phyloP scores from a whole-genome alignment of 2,329 filamentous ascomycete genomes.

The Hawksworthiomyces lignivorus region DNA sequence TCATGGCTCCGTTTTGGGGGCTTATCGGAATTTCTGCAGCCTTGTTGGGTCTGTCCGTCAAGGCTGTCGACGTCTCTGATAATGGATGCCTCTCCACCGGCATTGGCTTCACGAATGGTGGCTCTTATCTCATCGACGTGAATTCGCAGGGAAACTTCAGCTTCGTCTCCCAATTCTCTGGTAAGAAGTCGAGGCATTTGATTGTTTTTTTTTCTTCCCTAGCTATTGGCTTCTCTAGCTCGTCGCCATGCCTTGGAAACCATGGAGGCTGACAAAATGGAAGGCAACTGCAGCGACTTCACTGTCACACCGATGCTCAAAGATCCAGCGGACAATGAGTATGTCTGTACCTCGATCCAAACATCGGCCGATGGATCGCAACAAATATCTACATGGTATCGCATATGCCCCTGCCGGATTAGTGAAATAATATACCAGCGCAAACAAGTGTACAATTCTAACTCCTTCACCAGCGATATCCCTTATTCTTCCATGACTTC shows the following conservation, averaged over 20 bases:
- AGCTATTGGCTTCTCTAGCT: no score
- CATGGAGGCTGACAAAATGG: background rate
- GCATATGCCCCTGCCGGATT: no score
- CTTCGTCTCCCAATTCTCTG: conserved; percentile 12
- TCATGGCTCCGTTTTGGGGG: no score
- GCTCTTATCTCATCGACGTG: conserved; percentile 14
- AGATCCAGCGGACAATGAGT: conserved; percentile 3
- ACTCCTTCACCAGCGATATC: conserved; percentile 2
- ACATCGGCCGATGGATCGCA: background rate
- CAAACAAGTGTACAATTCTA: no score
- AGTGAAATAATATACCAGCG: no score
- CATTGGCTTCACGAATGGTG: conserved; percentile 11
- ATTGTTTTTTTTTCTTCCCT: background rate
- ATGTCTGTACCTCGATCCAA: conserved; percentile 8
- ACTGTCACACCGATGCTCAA: conserved; percentile 1
- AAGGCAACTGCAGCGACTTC: conserved; percentile 12
- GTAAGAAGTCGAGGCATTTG: background rate
- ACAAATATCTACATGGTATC: conserved; percentile 14
- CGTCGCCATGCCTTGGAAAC: no score
- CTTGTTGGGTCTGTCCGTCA: no score
- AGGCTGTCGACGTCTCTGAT: no score
- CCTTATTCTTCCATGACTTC: conserved; percentile 9
- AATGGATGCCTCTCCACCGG: conserved; percentile 6
- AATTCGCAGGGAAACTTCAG: conserved; percentile 12
- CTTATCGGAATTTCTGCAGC: no score